Conservation (phyloP, 768 basidiomycete species). For the Tricholoma terreum region DNA sequence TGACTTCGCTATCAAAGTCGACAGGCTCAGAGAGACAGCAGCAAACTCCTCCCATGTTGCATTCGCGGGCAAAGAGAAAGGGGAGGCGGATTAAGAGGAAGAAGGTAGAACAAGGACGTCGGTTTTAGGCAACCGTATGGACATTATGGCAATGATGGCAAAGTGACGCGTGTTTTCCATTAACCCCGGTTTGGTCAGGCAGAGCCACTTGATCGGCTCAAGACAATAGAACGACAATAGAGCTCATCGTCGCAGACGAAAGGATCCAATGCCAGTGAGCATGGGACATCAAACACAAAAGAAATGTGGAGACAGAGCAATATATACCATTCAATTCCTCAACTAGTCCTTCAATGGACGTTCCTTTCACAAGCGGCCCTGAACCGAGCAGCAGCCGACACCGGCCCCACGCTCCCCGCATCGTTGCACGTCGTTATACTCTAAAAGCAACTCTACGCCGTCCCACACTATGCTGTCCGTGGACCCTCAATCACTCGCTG, state of each 20-base stretch:
- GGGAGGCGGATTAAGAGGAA: conserved; percentile 32
- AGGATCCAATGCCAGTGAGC: too few relatives aligned
- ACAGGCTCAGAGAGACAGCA: conserved; percentile 72
- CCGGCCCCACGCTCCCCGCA: too few relatives aligned
- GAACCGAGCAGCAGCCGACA: too few relatives aligned
- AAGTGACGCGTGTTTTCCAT: conserved; percentile 15
- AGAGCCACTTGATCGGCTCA: not conserved
- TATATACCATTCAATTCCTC: not conserved
- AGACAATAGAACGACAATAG: not conserved
- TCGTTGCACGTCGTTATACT: too few relatives aligned
- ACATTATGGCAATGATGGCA: conserved; percentile 17
- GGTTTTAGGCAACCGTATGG: conserved; percentile 24
- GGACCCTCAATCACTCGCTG: too few relatives aligned
- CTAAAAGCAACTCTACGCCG: too few relatives aligned
- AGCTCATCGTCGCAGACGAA: not conserved
- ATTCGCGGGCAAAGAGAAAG: conserved; percentile 29
- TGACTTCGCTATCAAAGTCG: conserved; percentile 82
- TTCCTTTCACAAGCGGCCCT: not conserved
- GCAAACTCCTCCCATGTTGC: conserved; percentile 52
- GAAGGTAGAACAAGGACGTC: conserved; percentile 36
- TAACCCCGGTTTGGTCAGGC: conserved; percentile 22
- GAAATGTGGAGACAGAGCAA: not conserved
- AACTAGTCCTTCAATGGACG: not conserved
- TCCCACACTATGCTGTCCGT: too few relatives aligned
- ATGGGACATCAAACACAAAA: not conserved